Evolutionary conservation across 257 asterid genomes (phyloP).

Genomic region (Euphrasia confusa): DNA sequence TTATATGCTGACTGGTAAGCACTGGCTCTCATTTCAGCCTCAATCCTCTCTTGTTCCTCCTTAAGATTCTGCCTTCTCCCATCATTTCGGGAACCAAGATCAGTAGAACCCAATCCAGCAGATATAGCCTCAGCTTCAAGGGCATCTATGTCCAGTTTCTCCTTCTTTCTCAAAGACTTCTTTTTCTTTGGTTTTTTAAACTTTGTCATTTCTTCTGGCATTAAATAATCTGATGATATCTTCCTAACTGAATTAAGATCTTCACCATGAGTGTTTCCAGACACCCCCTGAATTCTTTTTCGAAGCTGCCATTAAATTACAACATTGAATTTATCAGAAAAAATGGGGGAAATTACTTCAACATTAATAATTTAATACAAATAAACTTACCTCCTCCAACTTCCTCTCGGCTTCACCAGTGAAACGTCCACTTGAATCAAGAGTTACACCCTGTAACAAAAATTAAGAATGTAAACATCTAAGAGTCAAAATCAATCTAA

Average conservation of each 20-base stretch:
- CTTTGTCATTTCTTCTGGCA: slow-evolving; percentile 82
- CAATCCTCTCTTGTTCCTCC: slow-evolving; percentile 74
- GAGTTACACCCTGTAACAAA: slow-evolving; percentile 62
- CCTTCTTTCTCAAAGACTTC: slow-evolving; percentile 86
- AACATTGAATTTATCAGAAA: slow-evolving; percentile 22
- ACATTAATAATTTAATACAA: neutral
- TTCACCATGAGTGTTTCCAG: slow-evolving; percentile 43
- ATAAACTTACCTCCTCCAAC: slow-evolving; percentile 68
- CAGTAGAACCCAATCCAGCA: slow-evolving; percentile 80
- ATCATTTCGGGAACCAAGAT: slow-evolving; percentile 82
- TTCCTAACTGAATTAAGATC: slow-evolving; percentile 60
- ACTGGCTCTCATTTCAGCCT: slow-evolving; percentile 68
- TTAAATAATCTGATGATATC: slow-evolving; percentile 66
- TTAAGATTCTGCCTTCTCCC: slow-evolving; percentile 59
- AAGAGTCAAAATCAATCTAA: neutral
- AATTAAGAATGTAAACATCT: slow-evolving; percentile 16
- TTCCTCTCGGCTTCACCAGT: slow-evolving; percentile 86
- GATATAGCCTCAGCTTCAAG: slow-evolving; percentile 94
- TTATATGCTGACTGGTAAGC: slow-evolving; percentile 75
- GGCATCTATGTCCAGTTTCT: slow-evolving; percentile 73
- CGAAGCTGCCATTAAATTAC: slow-evolving; percentile 60
- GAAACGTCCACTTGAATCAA: slow-evolving; percentile 85
- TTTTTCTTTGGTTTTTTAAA: slow-evolving; percentile 94
- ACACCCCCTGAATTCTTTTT: slow-evolving; percentile 67
- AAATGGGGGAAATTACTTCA: neutral